Percentiles rank a stretch among this genome's conserved stretches.
Conservation (phyloP, 2,329 filamentous ascomycete species). For the Fusarium metavorans region DNA sequence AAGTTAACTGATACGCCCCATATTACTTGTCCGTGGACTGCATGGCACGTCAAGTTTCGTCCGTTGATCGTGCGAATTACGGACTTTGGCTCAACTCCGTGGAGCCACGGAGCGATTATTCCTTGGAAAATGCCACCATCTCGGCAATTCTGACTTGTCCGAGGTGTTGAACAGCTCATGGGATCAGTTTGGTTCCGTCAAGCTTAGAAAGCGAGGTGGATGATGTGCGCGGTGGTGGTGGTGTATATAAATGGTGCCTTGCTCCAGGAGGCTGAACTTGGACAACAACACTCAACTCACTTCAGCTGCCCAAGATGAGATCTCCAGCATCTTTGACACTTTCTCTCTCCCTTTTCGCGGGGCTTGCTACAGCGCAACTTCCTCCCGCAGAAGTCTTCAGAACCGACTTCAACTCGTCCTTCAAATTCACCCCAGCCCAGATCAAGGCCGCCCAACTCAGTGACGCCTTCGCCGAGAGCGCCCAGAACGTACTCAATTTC, state of each 20-base stretch:
- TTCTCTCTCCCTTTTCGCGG: not conserved
- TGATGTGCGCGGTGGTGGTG: not conserved
- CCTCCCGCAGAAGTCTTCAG: not conserved
- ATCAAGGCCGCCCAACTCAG: not conserved
- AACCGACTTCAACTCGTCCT: conserved; percentile 7
- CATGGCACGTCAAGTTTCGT: not conserved
- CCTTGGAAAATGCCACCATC: not conserved
- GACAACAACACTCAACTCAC: not conserved
- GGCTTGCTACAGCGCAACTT: not conserved
- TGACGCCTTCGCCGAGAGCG: not conserved
- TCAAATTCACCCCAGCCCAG: not conserved
- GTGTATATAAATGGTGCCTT: not conserved
- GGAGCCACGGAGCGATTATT: not conserved
- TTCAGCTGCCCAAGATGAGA: not conserved
- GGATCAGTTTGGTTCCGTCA: too few relatives aligned
- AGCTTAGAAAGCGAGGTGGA: not conserved
- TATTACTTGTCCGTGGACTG: not conserved
- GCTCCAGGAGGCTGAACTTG: not conserved
- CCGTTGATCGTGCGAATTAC: not conserved
- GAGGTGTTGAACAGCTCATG: not conserved
- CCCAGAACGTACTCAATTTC: conserved; percentile 1
- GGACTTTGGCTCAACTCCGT: not conserved
- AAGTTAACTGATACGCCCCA: not conserved
- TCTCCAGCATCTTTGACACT: not conserved
- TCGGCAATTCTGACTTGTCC: not conserved